Evolutionary conservation across 805 yeast genomes (phyloP), one percentile per base, ranked within the genome.

Genomic region (Kodamaea fukazawae): DNA sequence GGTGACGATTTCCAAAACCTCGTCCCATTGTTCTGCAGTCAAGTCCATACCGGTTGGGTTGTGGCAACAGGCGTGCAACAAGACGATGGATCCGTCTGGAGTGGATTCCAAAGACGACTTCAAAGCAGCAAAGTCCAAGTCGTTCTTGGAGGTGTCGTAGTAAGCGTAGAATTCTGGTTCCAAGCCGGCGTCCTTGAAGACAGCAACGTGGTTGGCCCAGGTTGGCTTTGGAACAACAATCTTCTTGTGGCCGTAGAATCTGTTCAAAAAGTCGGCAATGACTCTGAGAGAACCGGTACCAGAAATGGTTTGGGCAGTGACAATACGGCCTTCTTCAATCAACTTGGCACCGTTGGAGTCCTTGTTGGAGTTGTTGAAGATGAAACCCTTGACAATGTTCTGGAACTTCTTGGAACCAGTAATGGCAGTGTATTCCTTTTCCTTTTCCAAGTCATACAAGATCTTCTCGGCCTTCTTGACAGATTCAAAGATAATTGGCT

Each of bases 41-140:
- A 95, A 93, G 60, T 90, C 97, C 61, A 90, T 80, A 48, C 97
- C 98, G 13, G 97, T 91, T 40, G 98, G 98, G 71, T 90, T 91
- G 70, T 90, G 97, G 55, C 96, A 93, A 60, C 96, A 89, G 7
- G 96, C 96, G 63, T 90, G 98, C 45, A 90, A 75, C 41, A 90
- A 71, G 15, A 89, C 82, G 38, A 79, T 75, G 15, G 83, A 70
- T 18, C 84, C 86, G 25, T 67, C 67, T 22, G 75, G 75, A 29
- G 81, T 81, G 26, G 61, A 55, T 16, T 67, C 53, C 34, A 89
- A 63, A 38, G 86, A 86, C 25, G 60, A 59, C 37, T 85, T 57
- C 70, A 88, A 69, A 34, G 81, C 81, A 18, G 73, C 80, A 46
- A 80, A 68, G 59, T 85, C 85, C 45, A 90, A 69, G 10, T 75